Evolutionary conservation across 441 rosid genomes (phyloP), one percentile per base, ranked within the genome.

Genomic region (Flueggea neowawraea): DNA sequence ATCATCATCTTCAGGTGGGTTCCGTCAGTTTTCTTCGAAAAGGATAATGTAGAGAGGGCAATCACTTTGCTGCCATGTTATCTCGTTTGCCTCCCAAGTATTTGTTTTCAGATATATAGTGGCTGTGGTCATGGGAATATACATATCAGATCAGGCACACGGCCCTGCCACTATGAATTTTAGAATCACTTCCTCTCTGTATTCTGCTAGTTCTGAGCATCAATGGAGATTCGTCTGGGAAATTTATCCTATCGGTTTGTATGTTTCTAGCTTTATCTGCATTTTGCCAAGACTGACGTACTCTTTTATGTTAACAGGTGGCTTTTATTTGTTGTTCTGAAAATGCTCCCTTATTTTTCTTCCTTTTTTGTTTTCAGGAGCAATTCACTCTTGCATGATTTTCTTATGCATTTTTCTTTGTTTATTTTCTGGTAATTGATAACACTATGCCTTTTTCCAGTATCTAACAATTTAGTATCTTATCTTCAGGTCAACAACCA

Each of bases 1-100:
- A 78, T 91, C 96, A 78, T 79, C 97, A 72, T 82, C 99, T 91
- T 86, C 97, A 89, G 97, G 97, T 95, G 96, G 98, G 98, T 90
- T 95, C 95, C 86, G 73, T 84, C 89, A 81, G 89, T 86, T 84
- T 81, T 89, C 94, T 86, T 91, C 95, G 74, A 78, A 78, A 74
- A 39, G 50, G 84, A 80, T 84, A 91, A 78, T 89, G 82, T 89
- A 84, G 90, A 70, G 85, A 75, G 78, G 83, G 65, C 90, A 78
- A 86, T 85, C 88, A 59, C 80, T 73, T 78, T 90, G 88, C 80
- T 86, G 91, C 86, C 78, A 70, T 89, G 70, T 80, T 84, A 57
- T 85, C 76, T 85, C 83, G 73, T 83, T 82, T 80, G 84, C 74
- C 77, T 68, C 78, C 82, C 82, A 56, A 79, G 84, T 75, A 75